Base-by-base conservation (phyloP, 176 grass and related monocot genomes). In the Elaeis guineensis region DNA sequence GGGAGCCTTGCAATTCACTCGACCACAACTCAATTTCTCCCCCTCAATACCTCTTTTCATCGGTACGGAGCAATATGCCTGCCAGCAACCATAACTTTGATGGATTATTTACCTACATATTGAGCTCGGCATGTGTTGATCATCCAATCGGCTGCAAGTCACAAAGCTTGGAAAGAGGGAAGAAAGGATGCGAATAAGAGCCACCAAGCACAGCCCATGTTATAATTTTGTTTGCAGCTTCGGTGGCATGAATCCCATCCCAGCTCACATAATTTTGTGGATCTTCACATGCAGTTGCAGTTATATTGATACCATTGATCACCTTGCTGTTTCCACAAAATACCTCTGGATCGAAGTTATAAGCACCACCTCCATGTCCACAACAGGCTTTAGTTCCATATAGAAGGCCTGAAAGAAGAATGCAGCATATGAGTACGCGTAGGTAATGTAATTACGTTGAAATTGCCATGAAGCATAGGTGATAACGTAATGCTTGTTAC, bases 201-300 rank as follows among this genome's bases (percentile, higher is more conserved):
- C 68, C 75, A 25, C 69, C 74, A 1, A 90, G 72, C 11, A 95
- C 62, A 7, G 75, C 68, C 54, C 12, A 62, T 0, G 75, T 17
- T 19, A 95, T 50, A 61, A 65, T 59, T 35, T 53, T 77, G 29
- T 90, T 90, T 44, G 80, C 86, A 62, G 83, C 75, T 64, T 95
- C 83, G 0, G 86, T 90, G 29, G 80, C 64, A 82, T 90, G 91
- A 21, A 96, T 87, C 17, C 86, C 91, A 0, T 96, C 78, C 86
- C 91, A 90, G 66, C 83, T 96, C 52, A 85, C 78, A 9, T 90
- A 87, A 63, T 77, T 82, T 12, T 82, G 58, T 0, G 86, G 83
- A 5, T 90, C 80, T 57, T 6, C 32, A 58, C 86, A 90, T 28
- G 83, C 83, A 21, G 50, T 65, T 1, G 80, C 75, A 0, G 19